These are phyloP conservation scores for Nicotiana noctiflora DNA, from an alignment of 257 asterid genomes.

Conservation along the genomic window DNA sequence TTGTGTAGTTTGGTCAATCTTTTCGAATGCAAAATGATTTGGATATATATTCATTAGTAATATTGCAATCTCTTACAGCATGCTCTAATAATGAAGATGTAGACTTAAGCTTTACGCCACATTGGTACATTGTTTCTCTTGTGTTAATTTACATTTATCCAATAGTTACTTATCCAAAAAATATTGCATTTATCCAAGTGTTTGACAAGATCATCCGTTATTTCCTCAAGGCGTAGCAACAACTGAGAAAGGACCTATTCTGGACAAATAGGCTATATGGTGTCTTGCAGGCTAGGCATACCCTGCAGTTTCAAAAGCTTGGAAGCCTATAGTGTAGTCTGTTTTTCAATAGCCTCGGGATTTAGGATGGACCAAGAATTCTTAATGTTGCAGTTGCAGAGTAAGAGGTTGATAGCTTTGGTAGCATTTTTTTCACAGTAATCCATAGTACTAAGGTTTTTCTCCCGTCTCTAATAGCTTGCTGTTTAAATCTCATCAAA, in stretches of 20 bases:
- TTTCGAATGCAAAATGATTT: not conserved
- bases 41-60: not conserved
- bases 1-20: not conserved
- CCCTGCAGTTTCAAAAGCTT: not conserved
- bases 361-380: not conserved
- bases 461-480: not conserved
- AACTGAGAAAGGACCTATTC: not conserved
- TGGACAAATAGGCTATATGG: too few relatives aligned
- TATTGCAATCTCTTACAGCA: not conserved
- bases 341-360: not conserved
- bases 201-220: not conserved
- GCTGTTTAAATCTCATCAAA: not conserved
- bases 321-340: not conserved
- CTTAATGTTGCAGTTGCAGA: not conserved
- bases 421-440: not conserved
- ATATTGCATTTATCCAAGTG: not conserved
- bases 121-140: not conserved
- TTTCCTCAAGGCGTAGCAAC: not conserved
- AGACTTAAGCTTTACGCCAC: not conserved
- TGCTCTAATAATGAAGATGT: not conserved
- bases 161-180: not conserved
- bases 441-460: not conserved
- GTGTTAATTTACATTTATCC: not conserved
- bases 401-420: not conserved
- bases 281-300: not conserved